Percentiles rank a stretch among this genome's conserved stretches.
These are phyloP conservation scores for Paecilomyces sp. DNA, from an alignment of 2,329 filamentous ascomycete species.

Conservation along the genomic window DNA sequence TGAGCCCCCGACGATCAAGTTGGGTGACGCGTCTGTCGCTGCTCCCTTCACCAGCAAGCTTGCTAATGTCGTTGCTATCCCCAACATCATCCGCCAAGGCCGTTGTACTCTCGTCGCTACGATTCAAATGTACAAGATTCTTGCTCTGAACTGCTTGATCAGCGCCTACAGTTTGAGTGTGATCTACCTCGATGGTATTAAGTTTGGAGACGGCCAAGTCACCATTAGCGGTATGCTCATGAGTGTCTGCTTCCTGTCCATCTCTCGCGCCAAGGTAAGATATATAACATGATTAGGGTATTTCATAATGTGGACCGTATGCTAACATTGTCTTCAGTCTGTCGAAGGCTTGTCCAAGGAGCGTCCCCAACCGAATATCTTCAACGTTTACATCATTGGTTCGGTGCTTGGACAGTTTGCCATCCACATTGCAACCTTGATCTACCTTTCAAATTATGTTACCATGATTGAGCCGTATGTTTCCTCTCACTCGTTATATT, in stretches of 20 bases:
- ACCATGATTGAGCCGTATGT: constrained; percentile 78
- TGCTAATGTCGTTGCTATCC: constrained; percentile 91
- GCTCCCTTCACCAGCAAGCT: constrained; percentile 97
- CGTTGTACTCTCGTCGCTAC: constrained; percentile 96
- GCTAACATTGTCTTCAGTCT: constrained; percentile 43
- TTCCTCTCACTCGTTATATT: background rate
- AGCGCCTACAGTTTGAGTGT: constrained; percentile 96
- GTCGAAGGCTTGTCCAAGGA: constrained; percentile 95
- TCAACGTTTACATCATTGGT: constrained; percentile 97
- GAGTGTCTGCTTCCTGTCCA: constrained; percentile 98
- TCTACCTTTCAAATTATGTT: constrained; percentile 88
- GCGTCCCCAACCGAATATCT: constrained; percentile 95
- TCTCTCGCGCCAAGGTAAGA: constrained; percentile 79
- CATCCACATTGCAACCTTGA: constrained; percentile 85
- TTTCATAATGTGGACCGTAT: background rate
- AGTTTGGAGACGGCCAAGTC: constrained; percentile 96
- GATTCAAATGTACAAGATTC: constrained; percentile 99
- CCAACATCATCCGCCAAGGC: constrained; percentile 96
- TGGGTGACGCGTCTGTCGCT: constrained; percentile 93
- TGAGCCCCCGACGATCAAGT: constrained; percentile 91
- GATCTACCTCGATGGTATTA: constrained; percentile 95
- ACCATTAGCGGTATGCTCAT: constrained; percentile 99
- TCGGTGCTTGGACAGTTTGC: constrained; percentile 96
- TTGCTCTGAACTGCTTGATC: constrained; percentile 95
- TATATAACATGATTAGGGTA: background rate